Evolutionary conservation across 352 stramenopile species (phyloP), one percentile per base, ranked within the genome.

Genomic region (Phytophthora pini): DNA sequence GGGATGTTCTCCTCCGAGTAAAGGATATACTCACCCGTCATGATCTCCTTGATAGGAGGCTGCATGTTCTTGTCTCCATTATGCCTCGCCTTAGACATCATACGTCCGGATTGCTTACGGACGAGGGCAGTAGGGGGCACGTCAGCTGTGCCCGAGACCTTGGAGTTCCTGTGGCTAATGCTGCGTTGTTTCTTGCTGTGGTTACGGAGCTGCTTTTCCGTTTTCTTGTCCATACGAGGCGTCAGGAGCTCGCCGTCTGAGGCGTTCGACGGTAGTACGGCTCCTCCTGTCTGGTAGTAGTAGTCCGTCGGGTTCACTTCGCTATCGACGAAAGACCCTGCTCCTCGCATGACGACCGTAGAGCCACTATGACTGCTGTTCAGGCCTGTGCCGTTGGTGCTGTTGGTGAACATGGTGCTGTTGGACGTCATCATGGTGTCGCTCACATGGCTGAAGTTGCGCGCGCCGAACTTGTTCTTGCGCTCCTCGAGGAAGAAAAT

Each of bases 401-500:
- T 72, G 67, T 45, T 79, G 59, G 51, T 50, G 58, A 54, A 72
- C 62, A 54, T 71, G 46, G 77, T 81, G 48, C 58, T 78, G 44
- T 65, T 74, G 39, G 59, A 62, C n/a, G 76, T 77, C 56, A 90
- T 72, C 61, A 87, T 76, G 13, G 82, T 87, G 70, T 93, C 82
- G 68, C 80, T 90, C 49, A 93, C 77, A 64, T 93, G 84, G 65
- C 74, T 88, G 57, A 93, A 93, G 70, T 93, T 93, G 60, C 84
- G 82, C 34, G 70, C 80, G 65, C 82, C 79, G 38, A 77, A 84
- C 68, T 89, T 89, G 70, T 93, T 90, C 78, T 93, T 93, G 57
- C 84, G 80, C 65, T 90, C 84, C 61, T 93, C 84, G 31, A 90
- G 77, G 72, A 86, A 91, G 67, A 92, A 89, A 47, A 93, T 93